These are phyloP conservation scores for Tylopilus rubrobrunneus DNA, from an alignment of 768 basidiomycete genomes.

Conservation along the genomic window DNA sequence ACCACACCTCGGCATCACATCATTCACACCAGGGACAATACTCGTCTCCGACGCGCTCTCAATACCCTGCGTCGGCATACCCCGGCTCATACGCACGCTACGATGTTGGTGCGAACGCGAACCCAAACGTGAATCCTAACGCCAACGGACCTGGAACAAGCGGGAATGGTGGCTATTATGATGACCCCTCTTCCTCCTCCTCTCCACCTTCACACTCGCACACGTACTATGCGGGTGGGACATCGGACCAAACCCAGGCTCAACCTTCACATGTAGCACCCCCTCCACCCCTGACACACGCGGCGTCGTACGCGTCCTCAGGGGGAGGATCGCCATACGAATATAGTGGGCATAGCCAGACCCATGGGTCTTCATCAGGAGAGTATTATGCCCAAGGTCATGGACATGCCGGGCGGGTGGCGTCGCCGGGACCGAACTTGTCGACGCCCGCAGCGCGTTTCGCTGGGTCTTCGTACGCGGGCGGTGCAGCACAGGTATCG, in stretches of 20 bases:
- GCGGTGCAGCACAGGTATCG: neutral
- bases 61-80: conserved; percentile 24
- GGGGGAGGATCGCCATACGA: conserved; percentile 24
- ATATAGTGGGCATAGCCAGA: conserved; percentile 19
- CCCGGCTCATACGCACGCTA: conserved; percentile 27
- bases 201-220: conserved; percentile 21
- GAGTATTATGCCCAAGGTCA: conserved; percentile 25
- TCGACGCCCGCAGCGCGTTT: conserved; percentile 17
- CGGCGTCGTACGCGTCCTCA: conserved; percentile 20
- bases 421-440: conserved; percentile 18
- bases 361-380: conserved; percentile 18
- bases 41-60: conserved; percentile 23
- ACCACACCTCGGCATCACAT: conserved; percentile 19
- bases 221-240: conserved; percentile 18
- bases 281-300: conserved; percentile 17
- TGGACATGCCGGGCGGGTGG: conserved; percentile 11
- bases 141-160: conserved; percentile 8
- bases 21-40: conserved; percentile 25
- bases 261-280: conserved; percentile 18
- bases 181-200: conserved; percentile 19
- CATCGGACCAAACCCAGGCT: conserved; percentile 13
- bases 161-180: conserved; percentile 23
- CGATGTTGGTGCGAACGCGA: conserved; percentile 25
- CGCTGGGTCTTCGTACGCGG: conserved; percentile 5
- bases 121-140: conserved; percentile 12